Evolutionary conservation across 768 basidiomycete species (phyloP).

Genomic region (Artomyces pyxidatus): DNA sequence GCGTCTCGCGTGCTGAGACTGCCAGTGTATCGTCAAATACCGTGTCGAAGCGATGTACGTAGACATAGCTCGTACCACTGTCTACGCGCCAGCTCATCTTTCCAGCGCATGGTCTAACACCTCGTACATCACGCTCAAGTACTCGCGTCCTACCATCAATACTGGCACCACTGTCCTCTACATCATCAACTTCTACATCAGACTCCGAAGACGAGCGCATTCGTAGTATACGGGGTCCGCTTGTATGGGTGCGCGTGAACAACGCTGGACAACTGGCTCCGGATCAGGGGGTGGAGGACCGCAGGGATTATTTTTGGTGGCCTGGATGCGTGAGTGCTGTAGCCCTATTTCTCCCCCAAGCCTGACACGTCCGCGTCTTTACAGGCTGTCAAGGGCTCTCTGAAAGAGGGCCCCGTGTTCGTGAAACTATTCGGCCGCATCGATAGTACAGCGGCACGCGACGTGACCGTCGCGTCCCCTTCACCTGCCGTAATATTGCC

Average conservation of each 20-base stretch:
- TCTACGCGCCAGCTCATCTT: too few species aligned
- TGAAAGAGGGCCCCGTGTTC: slow-evolving; percentile 22
- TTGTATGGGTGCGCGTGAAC: slow-evolving; percentile 49
- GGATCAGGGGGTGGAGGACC: neutral
- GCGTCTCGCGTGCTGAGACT: too few species aligned
- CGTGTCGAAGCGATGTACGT: too few species aligned
- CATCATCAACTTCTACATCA: neutral
- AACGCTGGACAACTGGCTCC: slow-evolving; percentile 27
- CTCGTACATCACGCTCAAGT: too few species aligned
- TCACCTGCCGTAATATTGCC: slow-evolving; percentile 36
- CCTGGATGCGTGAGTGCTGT: slow-evolving; percentile 47
- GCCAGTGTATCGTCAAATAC: too few species aligned
- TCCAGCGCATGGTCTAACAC: too few species aligned
- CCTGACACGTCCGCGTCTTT: neutral
- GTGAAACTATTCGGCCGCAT: slow-evolving; percentile 24
- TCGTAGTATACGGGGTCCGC: slow-evolving; percentile 25
- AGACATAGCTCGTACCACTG: too few species aligned
- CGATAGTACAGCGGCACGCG: slow-evolving; percentile 12
- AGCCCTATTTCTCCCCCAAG: slow-evolving; percentile 6
- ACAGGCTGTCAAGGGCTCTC: slow-evolving; percentile 12
- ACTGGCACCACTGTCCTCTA: neutral
- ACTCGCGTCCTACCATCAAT: too few species aligned
- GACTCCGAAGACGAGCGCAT: slow-evolving; percentile 12
- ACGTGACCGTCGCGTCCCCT: slow-evolving; percentile 23
- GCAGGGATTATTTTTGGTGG: slow-evolving; percentile 67